Evolutionary conservation across 139 green algal genomes (phyloP), one percentile per base, ranked within the genome.

Genomic region (Micractinium sp.): DNA sequence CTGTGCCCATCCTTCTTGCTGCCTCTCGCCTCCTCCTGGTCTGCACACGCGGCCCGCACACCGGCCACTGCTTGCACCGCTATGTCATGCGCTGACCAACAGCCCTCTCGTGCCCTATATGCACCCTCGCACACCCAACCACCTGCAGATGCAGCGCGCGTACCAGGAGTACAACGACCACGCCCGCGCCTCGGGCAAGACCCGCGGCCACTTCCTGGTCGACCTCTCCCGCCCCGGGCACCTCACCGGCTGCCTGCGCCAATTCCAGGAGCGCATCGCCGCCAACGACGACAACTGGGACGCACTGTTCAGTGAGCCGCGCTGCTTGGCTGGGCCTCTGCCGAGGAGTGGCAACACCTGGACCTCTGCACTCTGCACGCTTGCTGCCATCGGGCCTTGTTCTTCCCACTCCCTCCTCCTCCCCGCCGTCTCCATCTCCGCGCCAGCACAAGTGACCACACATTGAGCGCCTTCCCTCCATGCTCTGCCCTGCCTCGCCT

Each of bases 251-350:
- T 97, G 96, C 92, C 91, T 98, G 71, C 94, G 92, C 78, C 94
- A 93, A 41, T 98, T 97, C 76, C 92, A 97, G 76, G 90, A 96
- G 39, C 86, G 81, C 29, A 93, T 97, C 13, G 85, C 89, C 35
- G 92, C 91, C 53, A 93, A 61, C 33, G 91, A 95, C 22, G 95
- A 97, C 87, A 97, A 96, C 93, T 98, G 96, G 96, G 96, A 98
- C 76, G 93, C 96, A 0, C 74, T 91, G 3, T 98, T 98, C 88
- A 85, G 92, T 94, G 79, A 47, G 90, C 22, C 69, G 27, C 27
- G 2, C 3, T 76, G 2, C 16, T 27, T 33, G 69, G 2, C 14
- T 15, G 69, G 27, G 69, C 3, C n/a, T n/a, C n/a, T n/a, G n/a
- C n/a, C n/a, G n/a, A n/a, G n/a, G n/a, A n/a, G n/a, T n/a, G n/a